These are phyloP conservation scores for Ophioceras dolichostomum DNA, from an alignment of 2,329 filamentous ascomycete species.

Conservation along the genomic window DNA sequence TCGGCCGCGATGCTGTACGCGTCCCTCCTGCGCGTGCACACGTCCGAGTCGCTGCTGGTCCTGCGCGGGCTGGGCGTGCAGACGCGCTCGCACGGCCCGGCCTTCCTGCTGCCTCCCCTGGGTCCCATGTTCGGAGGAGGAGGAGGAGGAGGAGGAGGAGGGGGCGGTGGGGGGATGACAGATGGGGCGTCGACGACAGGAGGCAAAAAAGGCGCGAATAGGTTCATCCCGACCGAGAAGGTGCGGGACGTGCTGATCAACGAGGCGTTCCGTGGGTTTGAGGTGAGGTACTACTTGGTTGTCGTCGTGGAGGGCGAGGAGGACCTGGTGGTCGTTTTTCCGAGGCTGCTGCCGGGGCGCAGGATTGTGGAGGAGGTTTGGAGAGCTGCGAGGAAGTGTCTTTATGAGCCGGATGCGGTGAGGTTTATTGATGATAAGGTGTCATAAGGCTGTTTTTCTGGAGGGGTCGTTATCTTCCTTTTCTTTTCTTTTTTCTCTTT, in stretches of 20 bases:
- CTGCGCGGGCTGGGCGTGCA: conserved; percentile 85
- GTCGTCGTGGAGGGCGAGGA: conserved; percentile 84
- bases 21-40: conserved; percentile 32
- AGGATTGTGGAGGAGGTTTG: conserved; percentile 78
- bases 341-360: conserved; percentile 60
- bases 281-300: conserved; percentile 78
- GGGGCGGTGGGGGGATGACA: conserved; percentile 10
- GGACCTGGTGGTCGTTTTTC: conserved; percentile 91
- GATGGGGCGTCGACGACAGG: conserved; percentile 6
- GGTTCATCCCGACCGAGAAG: conserved; percentile 75
- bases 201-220: conserved; percentile 6
- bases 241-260: conserved; percentile 92
- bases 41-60: conserved; percentile 76
- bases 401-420: no score
- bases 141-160: no score
- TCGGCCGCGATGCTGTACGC: conserved; percentile 27
- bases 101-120: conserved; percentile 6
- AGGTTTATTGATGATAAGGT: no score
- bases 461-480: no score
- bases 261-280: conserved; percentile 87
- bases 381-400: conserved; percentile 70
- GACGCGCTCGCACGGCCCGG: conserved; percentile 60
- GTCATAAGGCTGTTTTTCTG: no score
- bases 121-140: conserved; percentile 20
- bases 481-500: no score